Base-by-base conservation (phyloP, 2,329 filamentous ascomycete species). In the Monosporascus ibericus region DNA sequence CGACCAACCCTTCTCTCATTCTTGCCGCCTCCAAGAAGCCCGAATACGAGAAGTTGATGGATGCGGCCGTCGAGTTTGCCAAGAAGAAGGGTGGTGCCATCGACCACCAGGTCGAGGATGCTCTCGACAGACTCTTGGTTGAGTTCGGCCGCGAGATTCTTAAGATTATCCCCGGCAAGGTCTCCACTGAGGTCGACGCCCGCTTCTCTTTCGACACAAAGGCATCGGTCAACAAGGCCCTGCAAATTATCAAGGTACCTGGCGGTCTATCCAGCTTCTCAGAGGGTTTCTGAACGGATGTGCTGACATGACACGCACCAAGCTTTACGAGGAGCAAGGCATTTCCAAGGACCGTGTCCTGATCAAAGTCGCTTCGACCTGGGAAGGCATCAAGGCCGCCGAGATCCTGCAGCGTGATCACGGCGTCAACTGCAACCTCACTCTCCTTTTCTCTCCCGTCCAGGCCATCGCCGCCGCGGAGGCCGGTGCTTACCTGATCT, bases 351-450 rank as follows among this genome's bases (percentile, higher is more conserved):
- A 92, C 68, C 92, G 94, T 60, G 73, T 99, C 69, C 83, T 99
- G 65, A 99, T 99, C 85, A 99, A 99, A 88, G 85, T 99, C 64
- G 94, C 94, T 70, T 95, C 94, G 56, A 99, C 94, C 74, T 99
- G 91, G 90, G 94, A 99, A 81, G 94, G 94, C 72, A 97, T 99
- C 84, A 91, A 99, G 84, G 94, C 94, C 61, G 92, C 94, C 61
- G 87, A 95, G 81, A 92, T 95, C 72, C 88, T 99, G 59, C 92
- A 97, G 83, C 88, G 85, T 68, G 86, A 99, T 80, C 87, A 97
- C 80, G 88, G 86, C 69, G 86, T 99, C 79, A 99, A 99, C 87
- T 88, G 83, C 86, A 99, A 99, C 85, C 79, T 99, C 72, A 99
- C 94, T 59, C 90, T 99, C 72, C 92, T 99, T 88, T 99, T 99